phyloP scores from a whole-genome alignment of 148 eudicot species.

The Polygonum aviculare region DNA sequence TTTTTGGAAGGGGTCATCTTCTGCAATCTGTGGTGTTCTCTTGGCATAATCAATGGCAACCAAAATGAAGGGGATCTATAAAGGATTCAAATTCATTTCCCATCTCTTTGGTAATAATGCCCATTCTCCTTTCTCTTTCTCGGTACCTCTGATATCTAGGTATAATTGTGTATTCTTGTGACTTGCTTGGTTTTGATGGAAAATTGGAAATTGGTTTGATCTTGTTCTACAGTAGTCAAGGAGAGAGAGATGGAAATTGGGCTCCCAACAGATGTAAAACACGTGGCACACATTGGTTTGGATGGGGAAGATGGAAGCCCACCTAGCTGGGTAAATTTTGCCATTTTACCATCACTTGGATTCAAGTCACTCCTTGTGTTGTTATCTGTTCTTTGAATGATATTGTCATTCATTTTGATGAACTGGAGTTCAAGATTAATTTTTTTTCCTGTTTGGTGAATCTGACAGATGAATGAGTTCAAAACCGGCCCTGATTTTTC shows the following conservation, averaged over 20 bases:
- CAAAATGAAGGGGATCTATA: conserved; percentile 29
- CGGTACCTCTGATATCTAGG: background rate
- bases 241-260: conserved; percentile 80
- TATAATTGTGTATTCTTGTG: background rate
- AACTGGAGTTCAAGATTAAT: background rate
- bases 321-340: conserved; percentile 56
- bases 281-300: conserved; percentile 83
- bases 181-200: conserved; percentile 6
- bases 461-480: conserved; percentile 41
- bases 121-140: background rate
- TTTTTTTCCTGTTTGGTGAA: background rate
- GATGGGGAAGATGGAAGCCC: conserved; percentile 58
- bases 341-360: background rate
- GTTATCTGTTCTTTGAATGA: background rate
- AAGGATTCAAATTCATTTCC: conserved; percentile 78
- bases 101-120: conserved; percentile 73
- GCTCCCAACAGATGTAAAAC: conserved; percentile 77
- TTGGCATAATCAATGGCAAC: conserved; percentile 35
- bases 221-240: conserved; percentile 38
- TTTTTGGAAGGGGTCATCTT: background rate
- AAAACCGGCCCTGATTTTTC: conserved; percentile 33
- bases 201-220: background rate
- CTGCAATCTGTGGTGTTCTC: background rate
- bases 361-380: background rate
- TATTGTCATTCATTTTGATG: background rate